Evolutionary conservation across 2,329 filamentous ascomycete genomes (phyloP), one percentile per base, ranked within the genome.

Genomic region (Chrysosporium queenslandicum): DNA sequence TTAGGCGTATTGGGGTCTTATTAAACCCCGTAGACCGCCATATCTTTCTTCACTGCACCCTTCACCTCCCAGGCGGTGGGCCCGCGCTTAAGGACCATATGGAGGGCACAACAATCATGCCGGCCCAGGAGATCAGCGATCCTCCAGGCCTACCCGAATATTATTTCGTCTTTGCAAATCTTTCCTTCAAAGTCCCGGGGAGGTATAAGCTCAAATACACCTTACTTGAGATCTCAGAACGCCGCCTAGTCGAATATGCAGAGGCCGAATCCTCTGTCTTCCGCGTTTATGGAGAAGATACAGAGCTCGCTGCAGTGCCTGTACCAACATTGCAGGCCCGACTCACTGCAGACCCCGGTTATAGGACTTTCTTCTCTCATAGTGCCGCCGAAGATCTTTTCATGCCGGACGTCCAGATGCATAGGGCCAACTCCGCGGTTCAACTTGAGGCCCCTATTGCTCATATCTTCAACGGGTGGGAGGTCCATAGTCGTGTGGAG

Each of bases 161-260:
- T 36, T 50, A 41, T 25, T 50, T 50, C 27, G 34, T 50, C 23
- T 50, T 41, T n/a, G 12, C 47, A 25, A 32, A 50, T 21, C 36
- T 50, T 3, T n/a, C 16, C 16, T 23, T 50, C 8, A 41, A 30
- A 14, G 16, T 30, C 30, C 47, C 47, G 4, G 47, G 25, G 16
- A 20, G 37, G 3, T 50, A 50, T 32, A 41, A 32, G 23, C 47
- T 50, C 18, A n/a, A 42, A 42, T 50, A 41, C 23, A 23, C 23
- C 23, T 23, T 50, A 18, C 5, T 50, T 14, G 47, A 42, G 12
- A 29, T 41, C 47, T 21, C n/a, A n/a, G n/a, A n/a, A n/a, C n/a
- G n/a, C n/a, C n/a, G n/a, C n/a, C n/a, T n/a, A n/a, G n/a, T n/a
- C n/a, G n/a, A n/a, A n/a, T n/a, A n/a, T n/a, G 36, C 23, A 5